Percentiles rank a stretch among this genome's conserved stretches.
Conservation (phyloP, 2,329 filamentous ascomycete genomes). For the Colletotrichum graminicola region DNA sequence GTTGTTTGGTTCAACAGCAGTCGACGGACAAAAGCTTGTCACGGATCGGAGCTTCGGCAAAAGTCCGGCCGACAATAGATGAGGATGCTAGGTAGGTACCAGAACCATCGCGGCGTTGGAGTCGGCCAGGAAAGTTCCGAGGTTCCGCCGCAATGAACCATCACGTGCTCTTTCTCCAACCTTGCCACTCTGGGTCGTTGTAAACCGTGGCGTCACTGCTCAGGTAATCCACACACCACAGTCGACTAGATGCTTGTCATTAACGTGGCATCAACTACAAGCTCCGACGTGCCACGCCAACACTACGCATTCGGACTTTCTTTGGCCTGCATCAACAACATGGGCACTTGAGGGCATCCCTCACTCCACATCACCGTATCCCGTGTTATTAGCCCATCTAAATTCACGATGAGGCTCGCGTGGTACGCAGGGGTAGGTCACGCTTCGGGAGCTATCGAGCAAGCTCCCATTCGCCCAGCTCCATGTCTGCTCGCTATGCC, state of each 20-base stretch:
- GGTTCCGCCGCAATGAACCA: neutral
- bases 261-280: conserved; percentile 51
- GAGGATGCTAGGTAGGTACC: neutral
- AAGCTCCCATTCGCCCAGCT: conserved; percentile 23
- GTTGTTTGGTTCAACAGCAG: neutral
- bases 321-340: conserved; percentile 46
- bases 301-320: conserved; percentile 26
- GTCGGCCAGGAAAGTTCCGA: conserved; percentile 23
- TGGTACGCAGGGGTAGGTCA: conserved; percentile 72
- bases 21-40: neutral
- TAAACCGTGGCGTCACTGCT: conserved; percentile 36
- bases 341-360: conserved; percentile 52
- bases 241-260: conserved; percentile 42
- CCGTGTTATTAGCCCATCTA: conserved; percentile 41
- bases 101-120: neutral
- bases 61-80: neutral
- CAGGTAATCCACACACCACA: conserved; percentile 37
- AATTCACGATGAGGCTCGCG: conserved; percentile 67
- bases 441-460: conserved; percentile 3
- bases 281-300: conserved; percentile 35
- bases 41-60: neutral
- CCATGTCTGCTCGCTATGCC: conserved; percentile 2
- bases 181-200: conserved; percentile 1
- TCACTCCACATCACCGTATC: conserved; percentile 40
- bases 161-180: conserved; percentile 25